phyloP scores from a whole-genome alignment of 1,284 basidiomycete genomes.

The Pulchroboletus neoregius region DNA sequence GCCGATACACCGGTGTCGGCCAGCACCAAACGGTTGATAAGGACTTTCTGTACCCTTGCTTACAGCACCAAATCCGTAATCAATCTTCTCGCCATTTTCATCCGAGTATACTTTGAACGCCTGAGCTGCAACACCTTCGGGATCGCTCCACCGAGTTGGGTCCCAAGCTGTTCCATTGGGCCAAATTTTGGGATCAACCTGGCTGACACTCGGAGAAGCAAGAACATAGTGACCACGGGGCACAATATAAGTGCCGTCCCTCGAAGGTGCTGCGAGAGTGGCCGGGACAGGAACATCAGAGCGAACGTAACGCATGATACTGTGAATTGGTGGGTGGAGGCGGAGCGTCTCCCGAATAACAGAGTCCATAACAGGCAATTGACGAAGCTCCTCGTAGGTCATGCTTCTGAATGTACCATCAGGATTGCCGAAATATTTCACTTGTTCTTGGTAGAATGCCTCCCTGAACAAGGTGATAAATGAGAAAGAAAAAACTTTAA shows the following conservation, averaged over 20 bases:
- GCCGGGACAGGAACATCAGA: conserved; percentile 81
- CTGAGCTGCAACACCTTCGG: conserved; percentile 69
- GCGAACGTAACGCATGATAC: conserved; percentile 86
- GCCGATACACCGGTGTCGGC: conserved; percentile 91
- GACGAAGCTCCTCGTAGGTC: conserved; percentile 84
- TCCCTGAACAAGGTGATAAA: conserved; percentile 44
- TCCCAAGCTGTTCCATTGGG: conserved; percentile 70
- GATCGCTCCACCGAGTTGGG: conserved; percentile 82
- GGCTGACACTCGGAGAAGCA: conserved; percentile 85
- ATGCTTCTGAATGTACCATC: conserved; percentile 80
- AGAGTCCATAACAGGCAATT: conserved; percentile 82
- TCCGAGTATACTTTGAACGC: conserved; percentile 75
- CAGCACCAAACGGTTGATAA: conserved; percentile 97
- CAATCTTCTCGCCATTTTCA: conserved; percentile 80
- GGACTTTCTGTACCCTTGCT: conserved; percentile 89
- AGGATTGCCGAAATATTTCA: conserved; percentile 74
- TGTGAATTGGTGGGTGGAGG: conserved; percentile 91
- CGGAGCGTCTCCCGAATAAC: conserved; percentile 93
- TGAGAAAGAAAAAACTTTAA: not conserved
- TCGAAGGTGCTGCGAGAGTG: conserved; percentile 74
- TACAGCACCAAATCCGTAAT: conserved; percentile 93
- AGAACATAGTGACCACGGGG: conserved; percentile 91
- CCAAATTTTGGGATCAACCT: conserved; percentile 89
- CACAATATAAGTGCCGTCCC: conserved; percentile 74
- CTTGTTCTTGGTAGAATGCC: conserved; percentile 85